Evolutionary conservation across 1,284 basidiomycete genomes (phyloP), one percentile per base, ranked within the genome.

Genomic region (Paramarasmius palmivorus): DNA sequence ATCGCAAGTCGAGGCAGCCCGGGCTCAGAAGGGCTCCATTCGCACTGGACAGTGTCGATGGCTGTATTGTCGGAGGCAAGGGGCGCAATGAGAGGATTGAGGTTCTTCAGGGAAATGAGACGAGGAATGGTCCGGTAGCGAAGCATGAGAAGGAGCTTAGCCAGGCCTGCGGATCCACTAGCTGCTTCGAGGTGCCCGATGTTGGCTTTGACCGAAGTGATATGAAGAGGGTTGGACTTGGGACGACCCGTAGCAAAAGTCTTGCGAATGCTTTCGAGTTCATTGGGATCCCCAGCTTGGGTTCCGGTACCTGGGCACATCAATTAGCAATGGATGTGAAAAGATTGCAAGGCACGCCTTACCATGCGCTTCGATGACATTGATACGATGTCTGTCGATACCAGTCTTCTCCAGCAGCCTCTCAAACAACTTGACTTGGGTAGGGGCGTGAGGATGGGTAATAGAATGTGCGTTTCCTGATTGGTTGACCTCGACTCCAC

Each of bases 141-240:
- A 39, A 90, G 60, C 88, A 90, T 90, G 41, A 90, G 68, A 25
- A 90, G 65, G 36, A 89, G 69, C 59, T 90, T 90, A 15, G 83
- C 86, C 3, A 90, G 75, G 17, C 85, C 81, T 8, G 84, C 83
- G 5, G 83, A 80, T 1, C 88, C 88, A 19, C 86, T 88, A 7
- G 88, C 88, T 1, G 88, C 86, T 63, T 89, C 88, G 3, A 86
- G 69, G 61, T 90, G 88, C 0, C 88, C 88, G 29, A 89, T 80
- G 62, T 88, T 89, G 12, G 79, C 84, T 59, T 90, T 90, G 58
- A 89, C 70, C 1, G 83, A 85, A 8, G 83, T 84, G 32, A 90
- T 67, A 57, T 86, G 78, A 19, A 90, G 76, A 8, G 79, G 78
- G 54, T 84, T 82, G 47, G 68, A 64, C 26, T 63, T 40, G 1